phyloP scores from a whole-genome alignment of 116 monocot species.

The Thalassia testudinum region DNA sequence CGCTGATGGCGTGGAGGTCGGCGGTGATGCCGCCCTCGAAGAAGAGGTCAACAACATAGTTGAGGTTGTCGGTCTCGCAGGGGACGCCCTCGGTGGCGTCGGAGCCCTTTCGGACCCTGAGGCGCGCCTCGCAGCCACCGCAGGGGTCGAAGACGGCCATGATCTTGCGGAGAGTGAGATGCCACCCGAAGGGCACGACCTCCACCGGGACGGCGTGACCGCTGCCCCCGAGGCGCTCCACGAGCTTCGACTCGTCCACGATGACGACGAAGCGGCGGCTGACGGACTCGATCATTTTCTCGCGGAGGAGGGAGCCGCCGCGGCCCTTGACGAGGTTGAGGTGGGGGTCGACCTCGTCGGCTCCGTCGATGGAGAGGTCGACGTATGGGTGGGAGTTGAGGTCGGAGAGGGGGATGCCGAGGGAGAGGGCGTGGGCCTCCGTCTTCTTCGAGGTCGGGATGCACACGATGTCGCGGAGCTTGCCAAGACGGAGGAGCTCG shows the following conservation, averaged over 20 bases:
- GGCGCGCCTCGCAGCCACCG: constrained; percentile 26
- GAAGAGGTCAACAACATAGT: too few relatives aligned
- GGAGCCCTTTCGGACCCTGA: constrained; percentile 19
- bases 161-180: constrained; percentile 30
- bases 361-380: constrained; percentile 67
- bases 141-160: constrained; percentile 16
- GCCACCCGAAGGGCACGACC: constrained; percentile 56
- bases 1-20: constrained; percentile 41
- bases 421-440: constrained; percentile 17
- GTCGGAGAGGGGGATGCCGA: constrained; percentile 41
- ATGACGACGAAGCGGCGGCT: constrained; percentile 59
- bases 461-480: constrained; percentile 36
- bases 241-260: constrained; percentile 65
- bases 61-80: constrained; percentile 50
- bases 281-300: constrained; percentile 81
- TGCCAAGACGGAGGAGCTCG: constrained; percentile 24
- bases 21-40: constrained; percentile 46
- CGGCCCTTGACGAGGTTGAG: constrained; percentile 73
- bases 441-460: constrained; percentile 36
- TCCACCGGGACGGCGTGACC: constrained; percentile 61
- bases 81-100: constrained; percentile 3
- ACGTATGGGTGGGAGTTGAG: constrained; percentile 30
- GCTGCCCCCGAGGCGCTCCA: constrained; percentile 42
- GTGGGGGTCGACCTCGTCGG: constrained; percentile 60
- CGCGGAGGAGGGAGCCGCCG: constrained; percentile 68